Percentiles rank a stretch among this genome's conserved stretches.
Conservation (phyloP, 805 yeast species). For the Kodamaea neixiangensis region DNA sequence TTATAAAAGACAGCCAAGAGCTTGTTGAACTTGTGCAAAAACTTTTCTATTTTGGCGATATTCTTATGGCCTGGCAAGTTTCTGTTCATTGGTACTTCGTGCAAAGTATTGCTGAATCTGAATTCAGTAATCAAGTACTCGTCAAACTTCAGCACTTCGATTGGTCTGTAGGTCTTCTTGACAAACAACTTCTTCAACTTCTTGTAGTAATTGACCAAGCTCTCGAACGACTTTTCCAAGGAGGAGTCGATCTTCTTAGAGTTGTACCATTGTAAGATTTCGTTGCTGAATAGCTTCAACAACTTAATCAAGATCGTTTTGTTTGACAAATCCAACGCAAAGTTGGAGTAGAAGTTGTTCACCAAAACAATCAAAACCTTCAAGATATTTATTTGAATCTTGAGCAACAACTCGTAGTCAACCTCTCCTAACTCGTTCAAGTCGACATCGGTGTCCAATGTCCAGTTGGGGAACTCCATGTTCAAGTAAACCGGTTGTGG, state of each 20-base stretch:
- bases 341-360: slow-evolving; percentile 71
- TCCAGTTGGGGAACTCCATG: slow-evolving; percentile 63
- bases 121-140: slow-evolving; percentile 41
- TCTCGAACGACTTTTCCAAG: slow-evolving; percentile 39
- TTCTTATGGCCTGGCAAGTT: slow-evolving; percentile 48
- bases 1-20: slow-evolving; percentile 58
- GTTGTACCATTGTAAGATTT: slow-evolving; percentile 52
- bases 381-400: slow-evolving; percentile 78
- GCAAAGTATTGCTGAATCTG: slow-evolving; percentile 39
- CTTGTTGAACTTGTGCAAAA: slow-evolving; percentile 64
- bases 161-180: slow-evolving; percentile 68
- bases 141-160: slow-evolving; percentile 42
- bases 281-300: slow-evolving; percentile 67
- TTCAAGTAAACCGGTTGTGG: slow-evolving; percentile 11
- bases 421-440: slow-evolving; percentile 48
- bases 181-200: slow-evolving; percentile 69
- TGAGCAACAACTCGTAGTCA: slow-evolving; percentile 68
- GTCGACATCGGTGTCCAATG: slow-evolving; percentile 35
- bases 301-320: slow-evolving; percentile 63
- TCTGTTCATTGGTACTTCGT: slow-evolving; percentile 50
- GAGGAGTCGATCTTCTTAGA: slow-evolving; percentile 39
- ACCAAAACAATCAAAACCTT: slow-evolving; percentile 75
- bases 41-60: slow-evolving; percentile 54
- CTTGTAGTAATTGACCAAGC: slow-evolving; percentile 53
- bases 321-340: slow-evolving; percentile 64